Evolutionary conservation across 176 grass and related monocot species (phyloP), one percentile per base, ranked within the genome.

Genomic region (Urochloa ruziziensis): DNA sequence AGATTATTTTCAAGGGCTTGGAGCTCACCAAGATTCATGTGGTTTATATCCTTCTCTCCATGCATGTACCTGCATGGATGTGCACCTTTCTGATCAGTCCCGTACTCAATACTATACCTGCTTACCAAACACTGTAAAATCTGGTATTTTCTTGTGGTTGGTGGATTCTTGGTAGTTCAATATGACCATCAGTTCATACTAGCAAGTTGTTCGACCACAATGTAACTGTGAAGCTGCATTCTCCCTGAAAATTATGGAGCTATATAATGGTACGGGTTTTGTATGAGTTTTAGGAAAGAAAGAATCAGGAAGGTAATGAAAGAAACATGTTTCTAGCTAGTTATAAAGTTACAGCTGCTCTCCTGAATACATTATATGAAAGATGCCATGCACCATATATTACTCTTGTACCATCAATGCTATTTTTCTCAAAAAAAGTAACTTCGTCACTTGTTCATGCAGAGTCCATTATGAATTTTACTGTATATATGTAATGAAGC

Each of bases 1-100:
- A 99, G 83, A 64, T 86, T 93, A 53, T 47, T 90, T 86, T 99
- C 96, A 34, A 99, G 68, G 79, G 70, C 28, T 87, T 92, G 91
- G 68, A 99, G 71, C 80, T 99, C 87, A 61, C 85, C 43, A 49
- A 99, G 79, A 77, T 82, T 94, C 89, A 99, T 89, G 59, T 89
- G 74, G 28, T 73, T 79, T 80, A 54, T 46, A 49, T 62, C 57
- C 62, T 34, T 82, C 21, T 64, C 83, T 85, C 93, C 93, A 81
- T 87, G 76, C 80, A 92, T 89, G 73, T 89, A 89, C 83, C 93
- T 96, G 69, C 75, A 86, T 77, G 71, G n/a, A 77, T 77, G 33
- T 57, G 11, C 21, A 28, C 34, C 8, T 76, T 60, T 68, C 47
- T 18, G 48, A 78, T 74, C 62, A 48, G 33, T 13, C 43, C 61